Base-by-base conservation (phyloP, 2,329 filamentous ascomycete genomes). In the Ceratocystis variospora region DNA sequence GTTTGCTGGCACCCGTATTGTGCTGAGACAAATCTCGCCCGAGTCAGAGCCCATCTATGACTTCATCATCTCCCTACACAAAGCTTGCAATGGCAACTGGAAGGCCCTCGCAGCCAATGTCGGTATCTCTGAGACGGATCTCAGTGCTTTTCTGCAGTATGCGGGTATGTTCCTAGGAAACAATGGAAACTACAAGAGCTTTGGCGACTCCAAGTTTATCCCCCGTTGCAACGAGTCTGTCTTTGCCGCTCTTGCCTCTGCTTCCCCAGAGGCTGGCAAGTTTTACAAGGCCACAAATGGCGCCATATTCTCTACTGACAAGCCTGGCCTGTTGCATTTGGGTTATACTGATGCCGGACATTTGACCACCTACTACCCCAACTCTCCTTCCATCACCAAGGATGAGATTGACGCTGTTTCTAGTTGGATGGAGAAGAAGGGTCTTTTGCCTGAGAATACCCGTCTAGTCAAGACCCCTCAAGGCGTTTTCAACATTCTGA, bases 141-240 rank as follows among this genome's bases (percentile, higher is more conserved):
- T 90, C 59, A 80, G 81, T 17, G 79, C 81, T 68, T 92, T 92
- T 77, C 79, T 93, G 46, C 84, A 91, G 74, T 94, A 93, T 74
- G 81, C 87, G 6, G 84, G 83, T 37, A 87, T 90, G 75, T 91
- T 94, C 74, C 79, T 94, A 2, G 88, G 88, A 57, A 94, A 93
- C 73, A 81, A 81, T 69, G 88, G 90, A 69, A 94, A 94, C 75
- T 94, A 93, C 78, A 93, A 93, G 78, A 88, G 87, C 71, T 93
- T 92, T 72, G 90, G 90, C 55, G 89, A 94, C 75, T 83, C 87
- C 71, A 94, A 94, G 74, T 92, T 94, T 73, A 82, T 94, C 67
- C 89, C 89, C 1, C 81, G 88, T 70, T 84, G 88, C 72, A 79
- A 81, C 5, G 81, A 85, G 70, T 81, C 83, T 67, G 81, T 80